Conservation (phyloP, 306 rosid genomes). For the Malus fusca region DNA sequence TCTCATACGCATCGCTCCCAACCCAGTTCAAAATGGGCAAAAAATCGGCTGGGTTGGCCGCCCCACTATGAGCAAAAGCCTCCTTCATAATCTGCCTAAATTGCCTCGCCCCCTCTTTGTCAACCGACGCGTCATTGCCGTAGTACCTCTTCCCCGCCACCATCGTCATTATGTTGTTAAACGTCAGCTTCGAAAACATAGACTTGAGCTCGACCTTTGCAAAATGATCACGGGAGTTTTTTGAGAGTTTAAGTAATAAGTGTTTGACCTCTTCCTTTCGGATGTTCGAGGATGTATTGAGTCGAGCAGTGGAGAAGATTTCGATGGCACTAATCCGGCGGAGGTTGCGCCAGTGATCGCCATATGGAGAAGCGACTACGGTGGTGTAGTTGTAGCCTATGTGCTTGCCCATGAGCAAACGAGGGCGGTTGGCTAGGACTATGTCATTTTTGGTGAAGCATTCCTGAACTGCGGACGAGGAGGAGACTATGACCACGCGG, state of each 20-base stretch:
- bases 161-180: constrained; percentile 58
- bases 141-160: constrained; percentile 60
- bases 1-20: constrained; percentile 8
- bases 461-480: constrained; percentile 38
- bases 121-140: constrained; percentile 19
- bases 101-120: background rate
- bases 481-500: constrained; percentile 37
- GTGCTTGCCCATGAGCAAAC: constrained; percentile 23
- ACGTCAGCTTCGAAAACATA: constrained; percentile 37
- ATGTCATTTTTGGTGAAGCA: constrained; percentile 67
- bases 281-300: constrained; percentile 17
- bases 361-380: constrained; percentile 25
- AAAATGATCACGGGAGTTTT: background rate
- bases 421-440: constrained; percentile 44
- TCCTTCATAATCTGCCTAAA: background rate
- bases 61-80: background rate
- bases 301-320: constrained; percentile 40
- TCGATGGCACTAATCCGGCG: constrained; percentile 57
- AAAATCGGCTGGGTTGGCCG: background rate
- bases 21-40: background rate
- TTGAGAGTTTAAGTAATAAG: constrained; percentile 22
- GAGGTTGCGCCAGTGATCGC: constrained; percentile 76
- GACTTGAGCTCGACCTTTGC: constrained; percentile 34
- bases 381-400: constrained; percentile 37
- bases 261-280: constrained; percentile 41